Evolutionary conservation across 805 yeast species (phyloP).

Genomic region (Cyberlindnera euphorbiiphila): DNA sequence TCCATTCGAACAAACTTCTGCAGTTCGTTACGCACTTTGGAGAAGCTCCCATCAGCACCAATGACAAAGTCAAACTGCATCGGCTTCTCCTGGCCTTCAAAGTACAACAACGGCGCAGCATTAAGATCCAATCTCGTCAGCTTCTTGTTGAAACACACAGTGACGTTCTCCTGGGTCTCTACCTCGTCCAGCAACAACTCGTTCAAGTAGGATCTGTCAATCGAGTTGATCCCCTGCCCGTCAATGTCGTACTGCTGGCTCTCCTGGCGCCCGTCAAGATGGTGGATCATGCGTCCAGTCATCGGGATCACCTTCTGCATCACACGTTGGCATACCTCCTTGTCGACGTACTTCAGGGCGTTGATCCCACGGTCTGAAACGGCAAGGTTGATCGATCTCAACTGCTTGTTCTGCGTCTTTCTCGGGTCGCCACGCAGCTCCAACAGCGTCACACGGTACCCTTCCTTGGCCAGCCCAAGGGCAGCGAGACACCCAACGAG

Average conservation of each 20-base stretch:
- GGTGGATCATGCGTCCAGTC: conserved; percentile 89
- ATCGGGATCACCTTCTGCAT: conserved; percentile 70
- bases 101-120: conserved; percentile 24
- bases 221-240: conserved; percentile 74
- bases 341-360: conserved; percentile 62
- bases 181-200: conserved; percentile 60
- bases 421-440: conserved; percentile 73
- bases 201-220: conserved; percentile 72
- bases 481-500: conserved; percentile 85
- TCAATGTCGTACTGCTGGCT: conserved; percentile 74
- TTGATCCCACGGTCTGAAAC: conserved; percentile 80
- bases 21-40: conserved; percentile 65
- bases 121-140: conserved; percentile 40
- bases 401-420: conserved; percentile 33
- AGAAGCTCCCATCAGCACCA: conserved; percentile 86
- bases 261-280: conserved; percentile 54
- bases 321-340: conserved; percentile 51
- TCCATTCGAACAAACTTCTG: conserved; percentile 68
- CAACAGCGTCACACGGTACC: conserved; percentile 66
- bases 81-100: conserved; percentile 18
- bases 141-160: conserved; percentile 52
- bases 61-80: conserved; percentile 53
- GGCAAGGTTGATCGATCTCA: conserved; percentile 80
- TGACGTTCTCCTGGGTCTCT: conserved; percentile 41
- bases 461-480: conserved; percentile 68